Conservation (phyloP, 2,329 filamentous ascomycete genomes). For the Stagonosporopsis cucurbitacearum region DNA sequence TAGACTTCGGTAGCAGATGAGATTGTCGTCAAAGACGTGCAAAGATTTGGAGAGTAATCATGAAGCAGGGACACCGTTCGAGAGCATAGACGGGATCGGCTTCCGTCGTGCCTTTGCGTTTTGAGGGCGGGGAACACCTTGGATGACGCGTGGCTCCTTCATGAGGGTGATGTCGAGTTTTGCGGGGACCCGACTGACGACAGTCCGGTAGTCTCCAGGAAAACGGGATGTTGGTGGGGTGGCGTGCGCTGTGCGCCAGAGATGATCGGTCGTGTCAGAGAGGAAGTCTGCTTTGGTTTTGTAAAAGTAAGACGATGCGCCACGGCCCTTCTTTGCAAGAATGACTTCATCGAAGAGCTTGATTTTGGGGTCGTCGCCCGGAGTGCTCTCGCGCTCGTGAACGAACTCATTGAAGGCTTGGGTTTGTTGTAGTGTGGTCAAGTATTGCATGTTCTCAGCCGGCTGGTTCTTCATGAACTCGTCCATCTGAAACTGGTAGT, state of each 20-base stretch:
- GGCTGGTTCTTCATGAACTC: conserved; percentile 70
- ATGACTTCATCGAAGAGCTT: conserved; percentile 86
- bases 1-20: conserved; percentile 21
- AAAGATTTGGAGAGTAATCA: conserved; percentile 23
- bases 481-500: conserved; percentile 71
- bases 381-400: conserved; percentile 75
- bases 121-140: conserved; percentile 76
- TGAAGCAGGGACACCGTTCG: conserved; percentile 41
- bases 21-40: conserved; percentile 27
- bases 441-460: conserved; percentile 68
- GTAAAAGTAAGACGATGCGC: conserved; percentile 69
- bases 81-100: conserved; percentile 54
- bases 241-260: conserved; percentile 73
- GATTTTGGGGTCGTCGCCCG: conserved; percentile 68
- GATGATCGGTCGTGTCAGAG: conserved; percentile 75
- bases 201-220: conserved; percentile 60
- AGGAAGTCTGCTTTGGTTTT: conserved; percentile 68
- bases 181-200: conserved; percentile 69
- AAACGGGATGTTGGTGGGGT: conserved; percentile 62
- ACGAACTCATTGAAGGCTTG: conserved; percentile 85
- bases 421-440: conserved; percentile 68
- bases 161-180: conserved; percentile 86
- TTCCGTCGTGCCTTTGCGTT: conserved; percentile 57
- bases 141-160: conserved; percentile 89
- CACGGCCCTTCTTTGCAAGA: conserved; percentile 75